Conservation (phyloP, 805 yeast species). For the Candida boleticola region DNA sequence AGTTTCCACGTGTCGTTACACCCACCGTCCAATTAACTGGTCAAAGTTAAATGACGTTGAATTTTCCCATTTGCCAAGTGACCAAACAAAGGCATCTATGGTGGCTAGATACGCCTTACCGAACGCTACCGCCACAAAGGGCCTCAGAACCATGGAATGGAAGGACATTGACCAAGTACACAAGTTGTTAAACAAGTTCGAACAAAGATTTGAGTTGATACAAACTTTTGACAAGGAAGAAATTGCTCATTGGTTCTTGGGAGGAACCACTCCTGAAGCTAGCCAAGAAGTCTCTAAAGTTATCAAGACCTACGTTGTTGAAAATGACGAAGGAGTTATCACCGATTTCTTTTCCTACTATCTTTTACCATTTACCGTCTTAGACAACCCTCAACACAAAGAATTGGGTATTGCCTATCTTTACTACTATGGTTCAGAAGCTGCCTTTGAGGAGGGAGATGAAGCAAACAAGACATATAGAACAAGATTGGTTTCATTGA, state of each 20-base stretch:
- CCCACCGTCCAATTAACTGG: conserved; percentile 95
- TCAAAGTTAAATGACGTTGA: conserved; percentile 85
- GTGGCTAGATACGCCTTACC: conserved; percentile 60
- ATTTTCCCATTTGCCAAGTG: conserved; percentile 75
- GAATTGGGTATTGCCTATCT: conserved; percentile 83
- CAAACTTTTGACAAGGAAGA: conserved; percentile 71
- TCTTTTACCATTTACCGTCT: conserved; percentile 80
- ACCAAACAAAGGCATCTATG: conserved; percentile 65
- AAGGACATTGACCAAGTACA: conserved; percentile 66
- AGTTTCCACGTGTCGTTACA: conserved; percentile 80
- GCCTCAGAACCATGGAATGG: conserved; percentile 55
- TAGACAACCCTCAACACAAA: conserved; percentile 60
- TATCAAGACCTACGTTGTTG: conserved; percentile 77
- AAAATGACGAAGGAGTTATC: conserved; percentile 53
- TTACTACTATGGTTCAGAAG: conserved; percentile 83
- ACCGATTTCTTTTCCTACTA: conserved; percentile 92
- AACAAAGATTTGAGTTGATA: conserved; percentile 66
- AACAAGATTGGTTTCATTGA: conserved; percentile 57
- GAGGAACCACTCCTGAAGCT: conserved; percentile 27
- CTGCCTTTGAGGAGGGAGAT: conserved; percentile 43
- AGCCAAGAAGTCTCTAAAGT: conserved; percentile 42
- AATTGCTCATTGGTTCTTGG: conserved; percentile 78
- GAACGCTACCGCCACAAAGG: conserved; percentile 43
- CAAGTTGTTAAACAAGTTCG: conserved; percentile 59
- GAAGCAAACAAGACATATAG: conserved; percentile 39